Conservation (phyloP, 73 alveolate genomes). For the Halteria grandinella region DNA sequence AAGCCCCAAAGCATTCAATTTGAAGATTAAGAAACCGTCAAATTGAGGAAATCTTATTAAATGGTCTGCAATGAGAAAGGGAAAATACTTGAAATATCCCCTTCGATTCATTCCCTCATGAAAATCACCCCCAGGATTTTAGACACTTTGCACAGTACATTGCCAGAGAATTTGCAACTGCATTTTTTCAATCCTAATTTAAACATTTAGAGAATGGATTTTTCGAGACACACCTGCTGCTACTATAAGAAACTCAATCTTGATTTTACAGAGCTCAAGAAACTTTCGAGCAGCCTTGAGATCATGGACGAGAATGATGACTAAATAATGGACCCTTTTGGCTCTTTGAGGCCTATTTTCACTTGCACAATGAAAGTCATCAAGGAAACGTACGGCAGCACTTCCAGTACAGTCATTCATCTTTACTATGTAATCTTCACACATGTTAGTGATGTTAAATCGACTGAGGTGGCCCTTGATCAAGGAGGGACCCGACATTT, state of each 20-base stretch:
- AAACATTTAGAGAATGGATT: not conserved
- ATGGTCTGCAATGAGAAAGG: conserved; percentile 10
- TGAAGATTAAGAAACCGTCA: conserved; percentile 32
- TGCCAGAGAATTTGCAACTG: not conserved
- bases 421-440: conserved; percentile 29
- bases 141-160: not conserved
- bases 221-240: not conserved
- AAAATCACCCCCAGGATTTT: conserved; percentile 2
- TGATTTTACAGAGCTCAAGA: not conserved
- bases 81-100: conserved; percentile 34
- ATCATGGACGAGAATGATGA: not conserved
- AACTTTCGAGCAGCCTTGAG: not conserved
- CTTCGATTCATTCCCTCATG: not conserved
- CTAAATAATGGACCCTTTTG: too few species aligned
- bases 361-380: conserved; percentile 29
- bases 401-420: not conserved
- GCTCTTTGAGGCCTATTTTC: not conserved
- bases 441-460: not conserved
- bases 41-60: not conserved
- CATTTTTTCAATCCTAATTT: not conserved
- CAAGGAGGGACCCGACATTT: too few species aligned
- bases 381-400: conserved; percentile 24
- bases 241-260: not conserved
- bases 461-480: too few species aligned
- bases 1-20: not conserved